Evolutionary conservation across 1,284 basidiomycete genomes (phyloP), one percentile per base, ranked within the genome.

Genomic region (Salmacisia buchloeana): DNA sequence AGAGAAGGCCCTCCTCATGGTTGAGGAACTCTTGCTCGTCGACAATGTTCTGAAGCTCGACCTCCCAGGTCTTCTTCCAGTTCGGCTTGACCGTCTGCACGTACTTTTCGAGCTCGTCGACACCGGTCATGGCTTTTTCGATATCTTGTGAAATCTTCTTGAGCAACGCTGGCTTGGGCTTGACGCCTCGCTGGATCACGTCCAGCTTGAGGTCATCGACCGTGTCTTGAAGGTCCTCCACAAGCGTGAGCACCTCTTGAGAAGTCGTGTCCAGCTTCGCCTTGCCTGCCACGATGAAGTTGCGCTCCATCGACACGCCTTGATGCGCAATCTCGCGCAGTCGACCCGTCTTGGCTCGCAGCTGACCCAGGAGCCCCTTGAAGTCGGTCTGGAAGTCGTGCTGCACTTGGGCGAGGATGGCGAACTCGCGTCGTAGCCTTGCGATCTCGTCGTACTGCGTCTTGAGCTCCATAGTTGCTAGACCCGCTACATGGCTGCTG

Each of bases 11-110:
- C 39, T 78, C 77, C 63, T 79, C 75, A 66, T 78, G 75, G 62
- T 78, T 88, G 61, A 97, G 83, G 82, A 96, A 90, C 72, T 94
- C 90, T 80, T 98, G 94, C 81, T 98, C 94, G 80, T 97, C 94
- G 52, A 97, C 90, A 65, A 98, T 94, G 71, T 92, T 91, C 82
- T 92, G 90, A 78, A 98, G 81, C 82, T 98, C 94, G 74, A 90
- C 87, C 73, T 91, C 91, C 94, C 94, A 98, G 27, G 94, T 97
- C 84, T 94, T 92, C 83, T 94, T 92, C 94, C 94, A 98, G 84
- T 91, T 91, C 58, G 94, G 93, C 76, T 91, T 93, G 73, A 96
- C 86, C 2, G 90, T 89, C 70, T 88, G 86, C 70, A 97, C 89
- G 78, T 94, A 92, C 68, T 88, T 86, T 71, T 88, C 87, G 60